Percentiles rank a stretch among this genome's conserved stretches.
These are phyloP conservation scores for Capronia coronata DNA, from an alignment of 2,329 filamentous ascomycete genomes.

Conservation along the genomic window DNA sequence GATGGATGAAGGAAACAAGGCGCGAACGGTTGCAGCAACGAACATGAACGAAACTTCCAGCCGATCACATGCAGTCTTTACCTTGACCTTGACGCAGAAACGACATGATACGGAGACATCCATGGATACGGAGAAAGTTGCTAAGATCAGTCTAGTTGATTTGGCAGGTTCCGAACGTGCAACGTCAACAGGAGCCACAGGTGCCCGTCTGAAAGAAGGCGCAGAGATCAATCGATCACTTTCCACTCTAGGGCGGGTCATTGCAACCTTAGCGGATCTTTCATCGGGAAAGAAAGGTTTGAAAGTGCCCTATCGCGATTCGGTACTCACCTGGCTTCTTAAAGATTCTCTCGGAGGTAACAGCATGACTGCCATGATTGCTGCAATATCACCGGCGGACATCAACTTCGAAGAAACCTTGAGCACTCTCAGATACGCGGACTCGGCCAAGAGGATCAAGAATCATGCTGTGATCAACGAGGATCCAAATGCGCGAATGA, in stretches of 20 bases:
- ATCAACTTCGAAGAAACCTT: conserved; percentile 99
- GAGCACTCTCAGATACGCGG: conserved; percentile 89
- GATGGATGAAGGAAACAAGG: conserved; percentile 99
- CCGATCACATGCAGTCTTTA: conserved; percentile 97
- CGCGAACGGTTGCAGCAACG: conserved; percentile 90
- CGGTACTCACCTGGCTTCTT: conserved; percentile 88
- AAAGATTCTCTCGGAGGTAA: conserved; percentile 97
- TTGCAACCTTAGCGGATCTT: conserved; percentile 86
- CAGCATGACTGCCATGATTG: conserved; percentile 99
- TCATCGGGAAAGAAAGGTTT: conserved; percentile 73
- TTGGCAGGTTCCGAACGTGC: conserved; percentile 95
- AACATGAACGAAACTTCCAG: conserved; percentile 99
- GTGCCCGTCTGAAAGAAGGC: conserved; percentile 90
- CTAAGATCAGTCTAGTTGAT: conserved; percentile 96
- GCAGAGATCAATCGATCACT: conserved; percentile 97
- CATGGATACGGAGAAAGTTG: conserved; percentile 96
- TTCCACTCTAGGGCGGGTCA: conserved; percentile 93
- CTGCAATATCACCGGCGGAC: conserved; percentile 93
- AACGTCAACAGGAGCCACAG: conserved; percentile 92
- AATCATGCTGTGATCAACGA: conserved; percentile 99
- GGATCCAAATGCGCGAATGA: conserved; percentile 98
- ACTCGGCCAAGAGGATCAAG: conserved; percentile 98
- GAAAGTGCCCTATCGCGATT: conserved; percentile 94
- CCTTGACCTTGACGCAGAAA: conserved; percentile 90
- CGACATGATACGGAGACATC: conserved; percentile 84